Base-by-base conservation (phyloP, 192 early-diverging fungal species). In the Funneliformis mosseae region DNA sequence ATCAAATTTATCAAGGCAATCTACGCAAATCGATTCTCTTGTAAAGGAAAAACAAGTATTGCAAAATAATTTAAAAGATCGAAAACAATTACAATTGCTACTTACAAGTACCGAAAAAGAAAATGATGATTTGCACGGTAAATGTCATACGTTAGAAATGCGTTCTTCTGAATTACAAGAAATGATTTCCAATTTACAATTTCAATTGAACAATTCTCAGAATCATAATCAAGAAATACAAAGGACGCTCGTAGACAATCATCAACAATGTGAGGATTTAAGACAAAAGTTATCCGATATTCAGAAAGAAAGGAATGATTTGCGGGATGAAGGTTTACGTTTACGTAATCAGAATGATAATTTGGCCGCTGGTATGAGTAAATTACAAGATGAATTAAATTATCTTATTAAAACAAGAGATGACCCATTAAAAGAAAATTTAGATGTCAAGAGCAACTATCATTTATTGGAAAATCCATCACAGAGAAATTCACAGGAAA, bases 111-210 rank as follows among this genome's bases (percentile, higher is more conserved):
- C n/a, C 5, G 61, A 43, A 11, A 76, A 76, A 61, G 74, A 76
- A 27, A 55, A 38, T 10, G 74, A 62, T 61, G 74, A 76, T 62
- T 8, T 61, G 61, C 8, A 55, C 6, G 74, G 74, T 61, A 76
- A 61, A 42, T 61, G 61, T 76, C 59, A 76, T 11, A 41, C 61
- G 42, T 76, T 76, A 39, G 74, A 76, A 76, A 23, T 76, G n/a
- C 41, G 42, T 61, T 41, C 60, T n/a, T 23, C 16, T n/a, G 55
- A 76, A 62, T 25, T 39, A 23, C 48, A 74, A 74, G 5, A 27
- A 59, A 68, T 25, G 28, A 38, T 68, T 68, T 18, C 14, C 9
- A 61, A 61, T 61, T 61, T 55, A 55, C 16, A 55, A 55, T 0
- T 7, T 55, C 50, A 55, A 55, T 55, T 55, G 21, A 55, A 55